Conservation (phyloP, 192 early-diverging fungal genomes). For the Linnemannia schmuckeri region DNA sequence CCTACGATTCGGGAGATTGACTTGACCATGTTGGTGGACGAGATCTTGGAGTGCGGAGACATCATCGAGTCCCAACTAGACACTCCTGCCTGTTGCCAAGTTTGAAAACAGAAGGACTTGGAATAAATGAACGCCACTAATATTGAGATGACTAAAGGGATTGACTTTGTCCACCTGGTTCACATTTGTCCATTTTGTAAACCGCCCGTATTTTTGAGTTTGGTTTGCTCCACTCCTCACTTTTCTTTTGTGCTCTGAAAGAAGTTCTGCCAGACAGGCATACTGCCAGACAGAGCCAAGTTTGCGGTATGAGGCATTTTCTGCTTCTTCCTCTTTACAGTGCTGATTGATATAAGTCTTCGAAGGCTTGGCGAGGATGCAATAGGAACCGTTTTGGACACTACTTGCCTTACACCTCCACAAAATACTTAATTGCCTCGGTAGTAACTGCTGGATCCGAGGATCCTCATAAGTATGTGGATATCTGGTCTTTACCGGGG, state of each 20-base stretch:
- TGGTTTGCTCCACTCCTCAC: neutral
- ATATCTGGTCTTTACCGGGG: too few relatives aligned
- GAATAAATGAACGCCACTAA: neutral
- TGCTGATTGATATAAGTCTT: too few relatives aligned
- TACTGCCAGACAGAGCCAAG: neutral
- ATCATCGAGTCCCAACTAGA: slow-evolving; percentile 16
- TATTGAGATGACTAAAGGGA: too few relatives aligned
- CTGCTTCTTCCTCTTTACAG: too few relatives aligned
- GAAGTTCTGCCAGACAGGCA: neutral
- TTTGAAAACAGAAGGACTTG: neutral
- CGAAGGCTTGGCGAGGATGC: too few relatives aligned
- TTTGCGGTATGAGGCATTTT: neutral
- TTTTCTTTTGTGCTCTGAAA: neutral
- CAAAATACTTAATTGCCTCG: too few relatives aligned
- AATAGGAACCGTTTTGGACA: too few relatives aligned
- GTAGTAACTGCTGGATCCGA: too few relatives aligned
- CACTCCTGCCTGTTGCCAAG: slow-evolving; percentile 35
- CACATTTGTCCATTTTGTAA: neutral
- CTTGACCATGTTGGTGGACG: slow-evolving; percentile 62
- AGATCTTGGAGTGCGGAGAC: slow-evolving; percentile 67
- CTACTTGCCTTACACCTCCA: too few relatives aligned
- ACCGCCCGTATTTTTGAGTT: neutral
- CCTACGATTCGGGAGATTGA: slow-evolving; percentile 69
- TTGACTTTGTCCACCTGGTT: neutral
- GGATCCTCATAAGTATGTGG: too few relatives aligned